Conservation (phyloP, 164 flowering plant genomes). For the Akebia trifoliata region DNA sequence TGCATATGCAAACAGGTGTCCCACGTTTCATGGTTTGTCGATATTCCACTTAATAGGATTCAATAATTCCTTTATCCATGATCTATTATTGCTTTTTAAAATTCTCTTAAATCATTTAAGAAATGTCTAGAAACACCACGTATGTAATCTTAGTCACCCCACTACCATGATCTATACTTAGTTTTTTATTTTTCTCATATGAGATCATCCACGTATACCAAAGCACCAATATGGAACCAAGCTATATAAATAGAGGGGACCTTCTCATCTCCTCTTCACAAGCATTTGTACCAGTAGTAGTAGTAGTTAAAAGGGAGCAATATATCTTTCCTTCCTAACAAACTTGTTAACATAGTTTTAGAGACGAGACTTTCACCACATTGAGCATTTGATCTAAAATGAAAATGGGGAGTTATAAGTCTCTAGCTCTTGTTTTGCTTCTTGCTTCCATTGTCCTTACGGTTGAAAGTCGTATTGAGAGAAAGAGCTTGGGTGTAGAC, state of each 20-base stretch:
- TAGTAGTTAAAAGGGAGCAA: no score
- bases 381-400: neutral
- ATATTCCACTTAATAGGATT: neutral
- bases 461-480: slow-evolving; percentile 30
- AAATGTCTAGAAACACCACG: neutral
- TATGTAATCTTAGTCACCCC: neutral
- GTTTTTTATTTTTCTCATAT: no score
- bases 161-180: no score
- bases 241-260: no score
- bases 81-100: neutral
- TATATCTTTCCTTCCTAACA: no score
- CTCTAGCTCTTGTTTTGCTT: slow-evolving; percentile 17
- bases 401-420: slow-evolving; percentile 20
- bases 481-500: slow-evolving; percentile 36
- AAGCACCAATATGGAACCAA: no score
- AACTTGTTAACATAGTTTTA: no score
- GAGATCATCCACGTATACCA: no score
- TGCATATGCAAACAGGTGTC: neutral
- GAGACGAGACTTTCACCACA: no score
- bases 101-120: no score
- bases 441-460: slow-evolving; percentile 14
- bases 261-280: no score
- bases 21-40: slow-evolving; percentile 1
- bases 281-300: no score
- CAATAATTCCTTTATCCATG: neutral